These are phyloP conservation scores for Stephania japonica DNA, from an alignment of 164 flowering plant species.

Conservation along the genomic window DNA sequence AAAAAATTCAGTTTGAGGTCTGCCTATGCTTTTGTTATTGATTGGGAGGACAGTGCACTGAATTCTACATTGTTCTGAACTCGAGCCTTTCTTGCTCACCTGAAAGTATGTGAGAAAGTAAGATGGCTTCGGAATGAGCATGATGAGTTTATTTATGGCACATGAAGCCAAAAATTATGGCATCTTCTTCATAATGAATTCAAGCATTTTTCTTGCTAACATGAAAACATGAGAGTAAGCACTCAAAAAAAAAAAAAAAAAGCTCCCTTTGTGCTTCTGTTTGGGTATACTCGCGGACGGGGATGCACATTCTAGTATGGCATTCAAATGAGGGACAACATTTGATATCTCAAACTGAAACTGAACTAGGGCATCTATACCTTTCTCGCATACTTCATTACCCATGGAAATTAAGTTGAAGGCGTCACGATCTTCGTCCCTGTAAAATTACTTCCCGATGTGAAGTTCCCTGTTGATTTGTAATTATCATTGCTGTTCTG, in stretches of 20 bases:
- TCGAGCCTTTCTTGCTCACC: no score
- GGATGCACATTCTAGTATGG: background rate
- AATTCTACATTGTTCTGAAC: no score
- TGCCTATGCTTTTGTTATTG: no score
- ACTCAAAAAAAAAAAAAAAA: background rate
- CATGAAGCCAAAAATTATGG: no score
- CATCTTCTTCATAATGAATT: background rate
- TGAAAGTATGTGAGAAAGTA: no score
- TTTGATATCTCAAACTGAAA: background rate
- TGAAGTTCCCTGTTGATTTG: background rate
- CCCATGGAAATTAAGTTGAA: background rate
- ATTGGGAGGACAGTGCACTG: no score
- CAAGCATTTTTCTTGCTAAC: background rate
- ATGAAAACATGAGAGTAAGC: background rate
- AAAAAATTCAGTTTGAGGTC: no score
- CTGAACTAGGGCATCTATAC: background rate
- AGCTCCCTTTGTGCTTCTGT: background rate
- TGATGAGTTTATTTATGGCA: no score
- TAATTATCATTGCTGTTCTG: background rate
- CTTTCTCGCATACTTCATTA: slow-evolving; percentile 4
- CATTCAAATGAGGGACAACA: background rate
- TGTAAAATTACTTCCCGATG: background rate
- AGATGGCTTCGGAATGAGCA: no score
- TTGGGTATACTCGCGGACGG: background rate
- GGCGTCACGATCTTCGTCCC: background rate